Conservation (phyloP, 164 flowering plant species). For the Vitis rupestris region DNA sequence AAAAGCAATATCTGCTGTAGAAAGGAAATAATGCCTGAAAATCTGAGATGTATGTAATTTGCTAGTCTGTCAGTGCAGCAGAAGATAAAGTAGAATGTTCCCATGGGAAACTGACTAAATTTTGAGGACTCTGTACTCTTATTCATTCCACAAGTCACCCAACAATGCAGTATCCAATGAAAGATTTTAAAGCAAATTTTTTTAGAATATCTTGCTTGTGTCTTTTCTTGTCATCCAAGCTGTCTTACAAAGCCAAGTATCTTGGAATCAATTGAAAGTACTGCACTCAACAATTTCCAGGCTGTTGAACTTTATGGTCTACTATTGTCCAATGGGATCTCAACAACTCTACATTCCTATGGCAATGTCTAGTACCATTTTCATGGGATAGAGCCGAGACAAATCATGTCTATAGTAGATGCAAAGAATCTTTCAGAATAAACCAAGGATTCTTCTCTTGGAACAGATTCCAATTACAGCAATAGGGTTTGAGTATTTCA, state of each 20-base stretch:
- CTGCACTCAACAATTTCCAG: background rate
- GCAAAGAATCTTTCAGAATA: background rate
- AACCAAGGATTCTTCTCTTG: background rate
- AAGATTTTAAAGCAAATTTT: background rate
- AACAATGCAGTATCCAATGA: background rate
- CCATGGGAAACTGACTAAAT: too few species aligned
- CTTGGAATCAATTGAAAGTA: background rate
- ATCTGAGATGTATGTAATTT: too few species aligned
- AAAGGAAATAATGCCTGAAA: background rate
- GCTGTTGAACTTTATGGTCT: background rate
- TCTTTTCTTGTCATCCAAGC: too few species aligned
- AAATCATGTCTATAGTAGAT: background rate
- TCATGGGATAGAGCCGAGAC: background rate
- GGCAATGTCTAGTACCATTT: too few species aligned
- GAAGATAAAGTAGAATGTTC: too few species aligned
- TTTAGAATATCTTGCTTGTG: background rate
- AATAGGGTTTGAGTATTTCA: background rate
- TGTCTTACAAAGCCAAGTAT: background rate
- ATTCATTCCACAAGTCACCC: background rate
- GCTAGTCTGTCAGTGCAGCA: too few species aligned
- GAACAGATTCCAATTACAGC: background rate
- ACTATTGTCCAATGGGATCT: too few species aligned
- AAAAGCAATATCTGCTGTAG: background rate
- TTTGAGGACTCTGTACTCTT: too few species aligned
- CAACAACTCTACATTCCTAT: too few species aligned